Percentiles rank a stretch among this genome's conserved stretches.
Conservation (phyloP, 495 filamentous ascomycete genomes). For the Lasiosphaeris hirsuta region DNA sequence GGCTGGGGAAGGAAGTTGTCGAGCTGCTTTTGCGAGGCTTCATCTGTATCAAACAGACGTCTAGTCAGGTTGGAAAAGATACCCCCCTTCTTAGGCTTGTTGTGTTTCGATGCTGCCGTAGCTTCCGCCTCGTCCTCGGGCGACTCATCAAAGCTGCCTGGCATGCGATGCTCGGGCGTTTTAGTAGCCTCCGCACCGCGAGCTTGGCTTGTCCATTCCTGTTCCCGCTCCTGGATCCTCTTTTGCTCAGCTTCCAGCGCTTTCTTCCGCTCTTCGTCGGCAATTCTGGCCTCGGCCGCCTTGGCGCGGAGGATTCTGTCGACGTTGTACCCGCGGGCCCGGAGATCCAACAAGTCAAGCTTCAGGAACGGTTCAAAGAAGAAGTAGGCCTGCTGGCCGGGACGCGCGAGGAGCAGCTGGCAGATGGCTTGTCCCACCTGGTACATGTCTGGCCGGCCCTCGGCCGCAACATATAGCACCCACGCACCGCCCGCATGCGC, state of each 20-base stretch:
- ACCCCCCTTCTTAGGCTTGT: conserved; percentile 27
- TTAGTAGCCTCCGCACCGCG: conserved; percentile 33
- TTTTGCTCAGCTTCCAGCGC: conserved; percentile 72
- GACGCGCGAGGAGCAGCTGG: conserved; percentile 72
- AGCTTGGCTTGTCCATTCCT: conserved; percentile 48
- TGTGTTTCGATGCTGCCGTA: conserved; percentile 14
- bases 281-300: conserved; percentile 78
- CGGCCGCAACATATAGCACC: conserved; percentile 50
- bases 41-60: conserved; percentile 54
- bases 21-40: conserved; percentile 38
- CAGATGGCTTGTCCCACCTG: conserved; percentile 85
- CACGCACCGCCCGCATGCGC: conserved; percentile 27
- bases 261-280: conserved; percentile 73
- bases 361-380: conserved; percentile 85
- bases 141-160: conserved; percentile 57
- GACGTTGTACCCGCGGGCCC: conserved; percentile 87
- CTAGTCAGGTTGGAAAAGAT: conserved; percentile 64
- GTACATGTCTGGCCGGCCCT: conserved; percentile 67
- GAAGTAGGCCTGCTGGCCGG: conserved; percentile 78
- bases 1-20: conserved; percentile 37
- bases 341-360: conserved; percentile 68
- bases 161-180: conserved; percentile 30
- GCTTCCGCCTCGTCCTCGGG: conserved; percentile 40
- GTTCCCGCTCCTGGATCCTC: conserved; percentile 58
- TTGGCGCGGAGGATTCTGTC: conserved; percentile 83